phyloP scores from a whole-genome alignment of 805 yeast species.

The Cephaloascus albidus region DNA sequence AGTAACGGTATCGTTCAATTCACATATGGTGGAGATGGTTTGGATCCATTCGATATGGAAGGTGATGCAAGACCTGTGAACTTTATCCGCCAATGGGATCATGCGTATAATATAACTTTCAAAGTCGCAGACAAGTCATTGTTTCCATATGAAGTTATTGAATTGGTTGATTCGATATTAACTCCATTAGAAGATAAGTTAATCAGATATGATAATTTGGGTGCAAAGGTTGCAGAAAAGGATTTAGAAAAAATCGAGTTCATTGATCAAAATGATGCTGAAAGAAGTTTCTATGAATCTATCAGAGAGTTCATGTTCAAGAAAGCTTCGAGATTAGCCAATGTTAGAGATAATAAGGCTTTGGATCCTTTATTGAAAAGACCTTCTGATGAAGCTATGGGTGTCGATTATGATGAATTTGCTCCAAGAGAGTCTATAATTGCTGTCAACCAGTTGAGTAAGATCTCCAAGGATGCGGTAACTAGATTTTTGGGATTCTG shows the following conservation, averaged over 20 bases:
- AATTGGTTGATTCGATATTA: slow-evolving; percentile 45
- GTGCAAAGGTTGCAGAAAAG: slow-evolving; percentile 36
- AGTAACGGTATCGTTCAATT: slow-evolving; percentile 96
- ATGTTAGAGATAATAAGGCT: slow-evolving; percentile 44
- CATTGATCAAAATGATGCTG: slow-evolving; percentile 83
- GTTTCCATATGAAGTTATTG: slow-evolving; percentile 60
- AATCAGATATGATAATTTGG: slow-evolving; percentile 66
- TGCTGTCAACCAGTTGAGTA: slow-evolving; percentile 55
- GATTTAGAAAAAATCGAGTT: slow-evolving; percentile 44
- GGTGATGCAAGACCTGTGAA: slow-evolving; percentile 97
- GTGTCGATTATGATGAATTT: slow-evolving; percentile 23
- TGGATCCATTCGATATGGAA: slow-evolving; percentile 98
- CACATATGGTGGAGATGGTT: slow-evolving; percentile 96
- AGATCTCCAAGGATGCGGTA: slow-evolving; percentile 55
- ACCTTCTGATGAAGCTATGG: slow-evolving; percentile 29
- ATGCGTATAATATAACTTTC: slow-evolving; percentile 68
- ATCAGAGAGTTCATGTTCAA: slow-evolving; percentile 51
- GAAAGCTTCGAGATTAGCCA: slow-evolving; percentile 51
- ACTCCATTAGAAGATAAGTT: slow-evolving; percentile 52
- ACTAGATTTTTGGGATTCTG: slow-evolving; percentile 65
- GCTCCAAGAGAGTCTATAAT: slow-evolving; percentile 10
- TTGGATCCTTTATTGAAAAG: slow-evolving; percentile 33
- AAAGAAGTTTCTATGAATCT: slow-evolving; percentile 74
- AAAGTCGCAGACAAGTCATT: slow-evolving; percentile 43
- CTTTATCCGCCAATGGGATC: slow-evolving; percentile 91